phyloP scores from a whole-genome alignment of 2,329 filamentous ascomycete species.

The Fusarium xylarioides region DNA sequence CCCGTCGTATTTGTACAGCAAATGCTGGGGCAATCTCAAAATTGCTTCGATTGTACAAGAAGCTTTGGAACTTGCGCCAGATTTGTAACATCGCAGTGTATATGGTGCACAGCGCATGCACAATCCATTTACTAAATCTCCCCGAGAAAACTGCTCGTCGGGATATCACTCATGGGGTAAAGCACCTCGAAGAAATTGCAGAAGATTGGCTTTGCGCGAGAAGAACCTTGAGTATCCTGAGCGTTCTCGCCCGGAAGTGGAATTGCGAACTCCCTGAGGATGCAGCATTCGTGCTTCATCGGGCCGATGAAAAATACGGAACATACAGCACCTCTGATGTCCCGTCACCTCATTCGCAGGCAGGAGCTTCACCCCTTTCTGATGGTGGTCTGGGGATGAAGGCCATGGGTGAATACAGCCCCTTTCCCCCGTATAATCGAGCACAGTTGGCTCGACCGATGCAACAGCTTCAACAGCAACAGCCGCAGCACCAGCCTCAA shows the following conservation, averaged over 20 bases:
- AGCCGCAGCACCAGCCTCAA: slow-evolving; percentile 20
- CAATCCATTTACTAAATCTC: slow-evolving; percentile 91
- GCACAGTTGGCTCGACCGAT: slow-evolving; percentile 36
- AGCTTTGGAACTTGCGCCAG: slow-evolving; percentile 87
- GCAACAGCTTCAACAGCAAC: slow-evolving; percentile 23
- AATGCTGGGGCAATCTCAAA: slow-evolving; percentile 92
- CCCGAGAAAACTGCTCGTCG: slow-evolving; percentile 90
- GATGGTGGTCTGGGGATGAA: slow-evolving; percentile 40
- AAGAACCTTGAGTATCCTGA: slow-evolving; percentile 84
- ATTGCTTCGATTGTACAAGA: slow-evolving; percentile 92
- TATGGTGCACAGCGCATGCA: slow-evolving; percentile 92
- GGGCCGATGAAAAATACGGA: slow-evolving; percentile 83
- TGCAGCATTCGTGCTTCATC: slow-evolving; percentile 76
- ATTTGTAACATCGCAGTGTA: slow-evolving; percentile 98
- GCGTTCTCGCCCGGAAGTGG: slow-evolving; percentile 88
- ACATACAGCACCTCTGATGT: slow-evolving; percentile 71
- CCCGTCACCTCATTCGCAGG: slow-evolving; percentile 59
- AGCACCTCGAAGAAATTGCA: slow-evolving; percentile 93
- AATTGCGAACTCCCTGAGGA: slow-evolving; percentile 87
- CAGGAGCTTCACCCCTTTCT: slow-evolving; percentile 44
- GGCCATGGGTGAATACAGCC: slow-evolving; percentile 46
- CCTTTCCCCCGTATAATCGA: slow-evolving; percentile 47
- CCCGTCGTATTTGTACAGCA: slow-evolving; percentile 88
- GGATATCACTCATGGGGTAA: slow-evolving; percentile 90
- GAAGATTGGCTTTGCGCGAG: slow-evolving; percentile 94